These are phyloP conservation scores for Tolypocladium pustulatum DNA, from an alignment of 2,329 filamentous ascomycete genomes.

Conservation along the genomic window DNA sequence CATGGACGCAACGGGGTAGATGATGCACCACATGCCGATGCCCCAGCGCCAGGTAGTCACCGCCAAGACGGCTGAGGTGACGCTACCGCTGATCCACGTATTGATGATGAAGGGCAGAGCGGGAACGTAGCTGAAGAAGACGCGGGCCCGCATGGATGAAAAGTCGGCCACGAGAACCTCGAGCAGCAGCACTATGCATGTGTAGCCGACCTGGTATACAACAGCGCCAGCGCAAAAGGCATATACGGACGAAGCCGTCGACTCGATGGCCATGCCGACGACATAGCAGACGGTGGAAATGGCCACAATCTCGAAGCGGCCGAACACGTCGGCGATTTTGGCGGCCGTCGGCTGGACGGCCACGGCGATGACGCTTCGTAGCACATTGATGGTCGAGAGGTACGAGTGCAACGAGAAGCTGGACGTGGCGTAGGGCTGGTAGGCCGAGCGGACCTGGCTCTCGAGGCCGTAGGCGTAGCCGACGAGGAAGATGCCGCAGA, in stretches of 20 bases:
- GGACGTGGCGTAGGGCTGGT: conserved; percentile 44
- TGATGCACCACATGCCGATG: conserved; percentile 53
- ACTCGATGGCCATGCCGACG: conserved; percentile 41
- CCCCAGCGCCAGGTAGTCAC: conserved; percentile 50
- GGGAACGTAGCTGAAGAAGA: conserved; percentile 54
- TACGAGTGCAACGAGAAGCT: conserved; percentile 42
- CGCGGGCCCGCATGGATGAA: conserved; percentile 46
- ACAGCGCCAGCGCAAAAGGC: conserved; percentile 43
- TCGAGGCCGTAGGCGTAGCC: conserved; percentile 51
- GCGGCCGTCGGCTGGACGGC: conserved; percentile 48
- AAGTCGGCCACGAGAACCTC: conserved; percentile 53
- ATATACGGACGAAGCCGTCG: conserved; percentile 34
- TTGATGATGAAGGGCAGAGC: conserved; percentile 49
- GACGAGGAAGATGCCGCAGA: conserved; percentile 46
- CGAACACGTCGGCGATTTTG: conserved; percentile 54
- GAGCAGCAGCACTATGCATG: conserved; percentile 43
- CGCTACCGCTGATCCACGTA: conserved; percentile 51
- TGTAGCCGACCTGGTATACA: conserved; percentile 50
- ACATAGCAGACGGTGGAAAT: conserved; percentile 47
- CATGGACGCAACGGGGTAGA: conserved; percentile 44
- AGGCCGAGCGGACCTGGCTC: conserved; percentile 37
- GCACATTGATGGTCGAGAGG: conserved; percentile 46
- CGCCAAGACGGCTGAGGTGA: conserved; percentile 38
- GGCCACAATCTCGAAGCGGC: conserved; percentile 46
- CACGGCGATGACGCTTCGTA: conserved; percentile 48